These are phyloP conservation scores for Scenedesmus sp. DNA, from an alignment of 163 green algal species.

Conservation along the genomic window DNA sequence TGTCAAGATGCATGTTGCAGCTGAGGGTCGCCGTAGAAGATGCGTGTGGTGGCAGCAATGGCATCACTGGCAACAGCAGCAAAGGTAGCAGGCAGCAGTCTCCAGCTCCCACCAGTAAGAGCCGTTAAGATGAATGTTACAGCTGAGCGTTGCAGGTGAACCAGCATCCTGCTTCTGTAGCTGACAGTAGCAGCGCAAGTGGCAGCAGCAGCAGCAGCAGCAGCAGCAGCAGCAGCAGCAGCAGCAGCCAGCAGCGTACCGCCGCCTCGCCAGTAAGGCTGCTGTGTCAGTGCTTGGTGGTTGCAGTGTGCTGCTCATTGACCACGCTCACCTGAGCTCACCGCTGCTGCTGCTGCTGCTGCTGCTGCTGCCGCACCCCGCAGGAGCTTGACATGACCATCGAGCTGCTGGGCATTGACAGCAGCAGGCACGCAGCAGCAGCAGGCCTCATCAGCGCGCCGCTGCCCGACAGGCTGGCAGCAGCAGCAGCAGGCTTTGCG, in stretches of 20 bases:
- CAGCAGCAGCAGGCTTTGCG: background rate
- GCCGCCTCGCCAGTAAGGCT: no score
- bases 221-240: background rate
- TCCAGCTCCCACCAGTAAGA: no score
- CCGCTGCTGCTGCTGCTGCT: background rate
- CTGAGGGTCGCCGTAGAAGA: no score
- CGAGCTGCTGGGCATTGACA: conserved; percentile 34
- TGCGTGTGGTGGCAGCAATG: background rate
- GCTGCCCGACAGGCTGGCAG: background rate
- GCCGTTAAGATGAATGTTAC: no score
- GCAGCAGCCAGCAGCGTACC: background rate
- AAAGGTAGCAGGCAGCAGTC: no score
- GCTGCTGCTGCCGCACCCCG: no score
- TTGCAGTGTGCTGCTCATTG: no score
- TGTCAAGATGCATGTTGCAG: no score
- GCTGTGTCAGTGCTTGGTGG: no score
- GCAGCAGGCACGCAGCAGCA: conserved; percentile 8
- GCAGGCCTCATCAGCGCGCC: background rate
- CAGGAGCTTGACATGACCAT: conserved; percentile 50
- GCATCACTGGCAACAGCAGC: no score
- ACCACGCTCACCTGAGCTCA: background rate
- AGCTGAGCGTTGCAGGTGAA: no score
- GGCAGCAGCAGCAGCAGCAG: background rate
- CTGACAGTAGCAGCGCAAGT: background rate
- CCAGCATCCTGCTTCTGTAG: no score